phyloP scores from a whole-genome alignment of 2,329 filamentous ascomycete genomes.

The Hypoxylon sp. region DNA sequence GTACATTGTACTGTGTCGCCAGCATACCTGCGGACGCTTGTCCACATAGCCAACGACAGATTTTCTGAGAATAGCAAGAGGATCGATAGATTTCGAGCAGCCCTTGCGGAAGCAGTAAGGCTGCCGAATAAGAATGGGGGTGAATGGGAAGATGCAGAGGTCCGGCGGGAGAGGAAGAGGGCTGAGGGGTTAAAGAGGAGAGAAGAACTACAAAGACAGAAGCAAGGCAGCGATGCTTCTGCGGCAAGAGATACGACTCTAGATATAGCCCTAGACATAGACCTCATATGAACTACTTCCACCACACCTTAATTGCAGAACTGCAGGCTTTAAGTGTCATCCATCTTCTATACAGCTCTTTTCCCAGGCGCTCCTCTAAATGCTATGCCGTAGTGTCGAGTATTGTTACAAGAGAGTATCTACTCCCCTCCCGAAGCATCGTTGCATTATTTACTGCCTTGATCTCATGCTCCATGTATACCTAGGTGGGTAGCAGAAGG shows the following conservation, averaged over 20 bases:
- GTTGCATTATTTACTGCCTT: slow-evolving; percentile 1
- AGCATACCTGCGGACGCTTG: slow-evolving; percentile 76
- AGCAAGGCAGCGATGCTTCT: slow-evolving; percentile 6
- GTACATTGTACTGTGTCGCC: slow-evolving; percentile 71
- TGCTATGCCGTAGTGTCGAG: slow-evolving; percentile 51
- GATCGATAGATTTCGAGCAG: slow-evolving; percentile 74
- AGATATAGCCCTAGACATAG: slow-evolving; percentile 47
- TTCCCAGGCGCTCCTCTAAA: slow-evolving; percentile 38
- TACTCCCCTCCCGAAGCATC: slow-evolving; percentile 2
- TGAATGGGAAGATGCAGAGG: slow-evolving; percentile 69
- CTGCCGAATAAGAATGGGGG: slow-evolving; percentile 56
- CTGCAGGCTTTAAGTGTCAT: slow-evolving; percentile 7
- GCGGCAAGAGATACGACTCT: slow-evolving; percentile 32
- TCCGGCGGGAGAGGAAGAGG: slow-evolving; percentile 69
- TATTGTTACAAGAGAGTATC: slow-evolving; percentile 50
- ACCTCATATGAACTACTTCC: slow-evolving; percentile 45
- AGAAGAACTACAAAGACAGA: slow-evolving; percentile 57
- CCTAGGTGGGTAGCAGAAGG: not conserved
- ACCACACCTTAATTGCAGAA: not conserved
- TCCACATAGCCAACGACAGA: slow-evolving; percentile 80
- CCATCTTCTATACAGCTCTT: slow-evolving; percentile 50
- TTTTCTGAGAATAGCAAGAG: slow-evolving; percentile 79
- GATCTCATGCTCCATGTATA: not conserved
- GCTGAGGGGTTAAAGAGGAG: slow-evolving; percentile 71
- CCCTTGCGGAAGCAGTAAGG: slow-evolving; percentile 60